Evolutionary conservation across 331 rosid species (phyloP), one percentile per base, ranked within the genome.

Genomic region (Malus hybrid): DNA sequence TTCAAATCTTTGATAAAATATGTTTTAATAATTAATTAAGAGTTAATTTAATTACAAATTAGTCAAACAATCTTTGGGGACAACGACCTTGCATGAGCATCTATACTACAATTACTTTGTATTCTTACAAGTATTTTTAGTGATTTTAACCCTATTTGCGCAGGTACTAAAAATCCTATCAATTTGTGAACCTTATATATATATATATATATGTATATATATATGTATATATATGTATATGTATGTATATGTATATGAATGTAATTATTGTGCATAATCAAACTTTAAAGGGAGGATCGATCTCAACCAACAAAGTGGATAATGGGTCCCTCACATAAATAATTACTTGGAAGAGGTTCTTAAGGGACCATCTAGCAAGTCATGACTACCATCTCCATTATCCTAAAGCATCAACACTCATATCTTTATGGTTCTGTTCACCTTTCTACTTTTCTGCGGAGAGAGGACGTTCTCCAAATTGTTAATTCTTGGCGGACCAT

Each of bases 341-440:
- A 32, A 19, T 6, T 31, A 67, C 67, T 63, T 74, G 86, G 81
- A 74, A 86, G 70, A n/a, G 46, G 73, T 67, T 56, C 19, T 52
- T 28, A 61, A 52, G 85, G 82, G 89, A 81, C 86, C 82, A 81
- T 74, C 64, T 28, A 39, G 56, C 71, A 54, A 60, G 66, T 36
- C 74, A 84, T 80, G 65, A 78, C 71, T 65, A 44, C 63, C 44
- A 59, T 11, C 69, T 13, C 75, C 36, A 42, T 10, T 42, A 42
- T 42, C 46, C 48, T 42, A 3, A 10, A 10, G 14, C 48, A 42
- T 42, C 48, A 42, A 42, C 4, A 42, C 4, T 42, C 48, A 42
- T 3, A 42, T 42, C 48, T 42, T 42, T 42, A 3, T 42, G 14
- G 48, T 42, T 42, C 48, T 42, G 3, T 1, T 10, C 48, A 42